A percentile compares a stretch with the other conserved stretches of the same genome.
phyloP scores from a whole-genome alignment of 768 basidiomycete species.

The Basidioascus undulatus region DNA sequence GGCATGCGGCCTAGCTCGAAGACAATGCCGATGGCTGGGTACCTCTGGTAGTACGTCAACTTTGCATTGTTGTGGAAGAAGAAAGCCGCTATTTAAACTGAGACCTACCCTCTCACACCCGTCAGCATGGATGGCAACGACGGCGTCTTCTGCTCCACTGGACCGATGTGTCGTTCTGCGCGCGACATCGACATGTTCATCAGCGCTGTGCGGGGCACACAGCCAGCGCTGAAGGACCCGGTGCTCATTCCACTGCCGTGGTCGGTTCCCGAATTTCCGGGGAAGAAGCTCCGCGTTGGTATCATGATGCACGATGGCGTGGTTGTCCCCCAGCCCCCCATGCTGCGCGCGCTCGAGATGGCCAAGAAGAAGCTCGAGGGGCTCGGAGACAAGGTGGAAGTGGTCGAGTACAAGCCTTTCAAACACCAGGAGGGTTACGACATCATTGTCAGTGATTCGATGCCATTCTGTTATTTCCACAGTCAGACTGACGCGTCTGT shows the following conservation, averaged over 20 bases:
- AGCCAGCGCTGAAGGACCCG: neutral
- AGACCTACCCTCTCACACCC: too few relatives aligned
- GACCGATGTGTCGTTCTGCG: neutral
- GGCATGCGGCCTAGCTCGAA: neutral
- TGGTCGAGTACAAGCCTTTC: constrained; percentile 1
- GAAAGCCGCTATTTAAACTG: too few relatives aligned
- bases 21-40: neutral
- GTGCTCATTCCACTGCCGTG: neutral
- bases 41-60: neutral
- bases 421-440: neutral
- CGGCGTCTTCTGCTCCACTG: neutral
- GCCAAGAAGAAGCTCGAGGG: neutral
- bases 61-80: too few relatives aligned
- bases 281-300: neutral
- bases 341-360: neutral
- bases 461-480: too few relatives aligned
- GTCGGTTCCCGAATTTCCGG: neutral
- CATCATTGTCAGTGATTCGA: neutral
- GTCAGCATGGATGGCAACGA: neutral
- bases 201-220: neutral
- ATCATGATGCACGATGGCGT: constrained; percentile 2
- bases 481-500: neutral
- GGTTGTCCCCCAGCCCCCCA: constrained; percentile 1
- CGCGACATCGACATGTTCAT: neutral
- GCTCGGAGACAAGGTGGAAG: neutral